Evolutionary conservation across 345 rosid genomes (phyloP).

Genomic region (Citrus cavaleriei): DNA sequence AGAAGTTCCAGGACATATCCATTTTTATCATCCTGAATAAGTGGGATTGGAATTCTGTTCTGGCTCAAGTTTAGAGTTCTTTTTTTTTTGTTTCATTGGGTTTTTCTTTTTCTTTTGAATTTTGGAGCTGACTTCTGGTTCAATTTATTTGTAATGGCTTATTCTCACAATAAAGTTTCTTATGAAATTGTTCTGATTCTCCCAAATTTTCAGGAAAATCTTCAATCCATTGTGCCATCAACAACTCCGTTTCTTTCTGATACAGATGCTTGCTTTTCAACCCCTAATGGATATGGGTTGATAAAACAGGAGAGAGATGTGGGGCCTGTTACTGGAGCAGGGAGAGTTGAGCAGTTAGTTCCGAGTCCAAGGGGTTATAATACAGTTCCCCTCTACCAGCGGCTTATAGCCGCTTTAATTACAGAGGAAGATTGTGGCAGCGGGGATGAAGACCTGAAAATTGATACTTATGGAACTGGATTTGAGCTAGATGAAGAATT

Average conservation of each 20-base stretch:
- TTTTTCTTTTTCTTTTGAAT: not conserved
- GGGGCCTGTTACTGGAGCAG: constrained; percentile 19
- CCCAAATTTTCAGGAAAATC: constrained; percentile 38
- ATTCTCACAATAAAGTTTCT: not conserved
- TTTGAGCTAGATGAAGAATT: constrained; percentile 52
- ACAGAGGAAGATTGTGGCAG: constrained; percentile 57
- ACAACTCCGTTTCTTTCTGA: constrained; percentile 22
- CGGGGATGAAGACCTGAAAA: constrained; percentile 46
- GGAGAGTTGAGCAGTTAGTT: constrained; percentile 29
- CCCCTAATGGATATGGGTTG: constrained; percentile 32
- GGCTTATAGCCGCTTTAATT: constrained; percentile 80
- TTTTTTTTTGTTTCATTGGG: not conserved
- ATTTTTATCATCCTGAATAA: not conserved
- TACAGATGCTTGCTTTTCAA: constrained; percentile 18
- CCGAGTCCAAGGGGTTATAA: constrained; percentile 33
- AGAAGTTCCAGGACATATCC: not conserved
- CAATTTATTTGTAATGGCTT: not conserved
- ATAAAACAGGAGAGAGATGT: constrained; percentile 27
- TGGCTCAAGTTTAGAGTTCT: not conserved
- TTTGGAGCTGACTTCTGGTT: not conserved
- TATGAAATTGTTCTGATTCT: not conserved
- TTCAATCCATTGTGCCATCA: constrained; percentile 21
- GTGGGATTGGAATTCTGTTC: not conserved
- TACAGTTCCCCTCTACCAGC: constrained; percentile 60
- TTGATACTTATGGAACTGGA: constrained; percentile 52